phyloP scores from a whole-genome alignment of 495 filamentous ascomycete genomes.

The Sporormia fimetaria region DNA sequence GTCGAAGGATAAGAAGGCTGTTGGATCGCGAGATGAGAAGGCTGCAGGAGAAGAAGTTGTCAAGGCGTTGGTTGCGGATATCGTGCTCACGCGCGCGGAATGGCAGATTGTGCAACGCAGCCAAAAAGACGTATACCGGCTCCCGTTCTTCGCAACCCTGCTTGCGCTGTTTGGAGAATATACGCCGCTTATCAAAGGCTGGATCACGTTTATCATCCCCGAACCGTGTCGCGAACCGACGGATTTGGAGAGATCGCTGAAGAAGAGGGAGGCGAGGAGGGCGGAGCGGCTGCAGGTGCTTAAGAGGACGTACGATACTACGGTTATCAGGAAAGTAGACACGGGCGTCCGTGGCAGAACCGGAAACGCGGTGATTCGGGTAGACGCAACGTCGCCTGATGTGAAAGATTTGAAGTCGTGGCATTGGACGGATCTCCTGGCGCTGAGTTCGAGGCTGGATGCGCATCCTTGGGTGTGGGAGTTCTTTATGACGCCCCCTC shows the following conservation, averaged over 20 bases:
- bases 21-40: no score
- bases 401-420: constrained; percentile 2
- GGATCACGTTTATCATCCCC: constrained; percentile 60
- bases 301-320: background rate
- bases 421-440: constrained; percentile 4
- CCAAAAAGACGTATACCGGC: constrained; percentile 54
- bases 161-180: constrained; percentile 73
- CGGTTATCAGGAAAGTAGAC: background rate
- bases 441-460: constrained; percentile 30
- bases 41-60: constrained; percentile 19
- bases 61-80: constrained; percentile 2
- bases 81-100: constrained; percentile 42
- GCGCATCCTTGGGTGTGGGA: constrained; percentile 41
- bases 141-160: constrained; percentile 63
- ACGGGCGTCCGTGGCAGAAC: background rate
- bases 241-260: constrained; percentile 51
- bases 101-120: constrained; percentile 57
- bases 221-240: constrained; percentile 67
- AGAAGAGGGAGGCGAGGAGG: constrained; percentile 39
- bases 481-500: constrained; percentile 32
- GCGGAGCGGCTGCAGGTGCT: background rate
- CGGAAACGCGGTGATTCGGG: background rate
- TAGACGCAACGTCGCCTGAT: background rate
- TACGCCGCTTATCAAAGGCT: constrained; percentile 56
- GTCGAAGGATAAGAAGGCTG: background rate